Percentiles rank a stretch among this genome's conserved stretches.
phyloP scores from a whole-genome alignment of 2,329 filamentous ascomycete genomes.

The Alternaria consortialis region DNA sequence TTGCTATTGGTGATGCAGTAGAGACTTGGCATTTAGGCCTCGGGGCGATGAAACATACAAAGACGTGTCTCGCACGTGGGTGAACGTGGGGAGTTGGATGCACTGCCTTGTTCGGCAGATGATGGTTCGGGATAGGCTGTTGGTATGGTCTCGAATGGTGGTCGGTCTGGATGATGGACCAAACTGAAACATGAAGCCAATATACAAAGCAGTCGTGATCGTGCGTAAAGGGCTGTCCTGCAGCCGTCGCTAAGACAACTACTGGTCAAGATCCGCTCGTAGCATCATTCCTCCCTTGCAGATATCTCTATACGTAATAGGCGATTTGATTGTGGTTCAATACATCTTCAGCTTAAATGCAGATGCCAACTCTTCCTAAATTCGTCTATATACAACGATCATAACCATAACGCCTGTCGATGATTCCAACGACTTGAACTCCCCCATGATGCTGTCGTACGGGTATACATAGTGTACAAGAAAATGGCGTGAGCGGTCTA shows the following conservation, averaged over 20 bases:
- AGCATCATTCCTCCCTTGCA: neutral
- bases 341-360: neutral
- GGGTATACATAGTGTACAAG: slow-evolving; percentile 43
- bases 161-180: neutral
- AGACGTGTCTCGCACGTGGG: neutral
- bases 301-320: neutral
- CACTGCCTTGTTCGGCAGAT: slow-evolving; percentile 9
- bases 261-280: neutral
- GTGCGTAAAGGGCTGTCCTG: slow-evolving; percentile 8
- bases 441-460: slow-evolving; percentile 27
- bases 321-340: neutral
- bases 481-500: slow-evolving; percentile 35
- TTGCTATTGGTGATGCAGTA: slow-evolving; percentile 12
- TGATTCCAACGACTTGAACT: slow-evolving; percentile 29
- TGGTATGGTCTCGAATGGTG: neutral
- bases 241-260: neutral
- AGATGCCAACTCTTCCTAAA: slow-evolving; percentile 11
- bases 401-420: slow-evolving; percentile 30
- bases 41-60: slow-evolving; percentile 23
- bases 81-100: slow-evolving; percentile 16
- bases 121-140: neutral
- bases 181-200: neutral
- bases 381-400: slow-evolving; percentile 26
- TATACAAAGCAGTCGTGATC: slow-evolving; percentile 2
- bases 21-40: slow-evolving; percentile 14